phyloP scores from a whole-genome alignment of 1,284 basidiomycete genomes.

The Retiboletus flavoniger region DNA sequence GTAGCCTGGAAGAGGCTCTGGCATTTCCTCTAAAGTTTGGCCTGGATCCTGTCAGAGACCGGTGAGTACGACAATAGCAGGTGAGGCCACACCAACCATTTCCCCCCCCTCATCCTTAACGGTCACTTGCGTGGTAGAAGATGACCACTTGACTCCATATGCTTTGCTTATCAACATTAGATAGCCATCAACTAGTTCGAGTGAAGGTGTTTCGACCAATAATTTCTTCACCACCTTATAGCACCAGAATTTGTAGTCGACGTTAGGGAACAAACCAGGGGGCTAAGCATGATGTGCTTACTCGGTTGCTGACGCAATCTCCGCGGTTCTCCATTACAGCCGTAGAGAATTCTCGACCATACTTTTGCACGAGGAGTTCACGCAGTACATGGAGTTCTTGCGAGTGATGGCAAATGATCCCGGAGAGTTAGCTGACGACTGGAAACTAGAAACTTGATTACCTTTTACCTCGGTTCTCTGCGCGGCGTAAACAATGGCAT shows the following conservation, averaged over 20 bases:
- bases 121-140: constrained; percentile 28
- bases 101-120: constrained; percentile 28
- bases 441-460: constrained; percentile 29
- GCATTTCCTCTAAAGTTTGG: constrained; percentile 4
- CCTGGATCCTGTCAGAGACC: constrained; percentile 12
- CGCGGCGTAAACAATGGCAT: constrained; percentile 85
- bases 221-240: constrained; percentile 73
- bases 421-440: constrained; percentile 7
- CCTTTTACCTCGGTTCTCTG: constrained; percentile 90
- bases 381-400: constrained; percentile 87
- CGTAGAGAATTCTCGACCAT: constrained; percentile 79
- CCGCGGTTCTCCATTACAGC: constrained; percentile 82
- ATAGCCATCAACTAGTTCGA: constrained; percentile 83
- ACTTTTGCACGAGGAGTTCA: constrained; percentile 94
- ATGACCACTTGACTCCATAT: constrained; percentile 75
- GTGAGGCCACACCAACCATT: constrained; percentile 33
- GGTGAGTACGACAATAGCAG: neutral
- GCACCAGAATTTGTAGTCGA: neutral
- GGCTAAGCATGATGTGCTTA: constrained; percentile 39
- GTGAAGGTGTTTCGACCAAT: constrained; percentile 63
- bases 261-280: neutral
- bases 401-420: constrained; percentile 2
- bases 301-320: constrained; percentile 76
- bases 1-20: constrained; percentile 33
- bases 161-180: constrained; percentile 85